Conservation (phyloP, 2,329 filamentous ascomycete genomes). For the Aspergillus clavatus region DNA sequence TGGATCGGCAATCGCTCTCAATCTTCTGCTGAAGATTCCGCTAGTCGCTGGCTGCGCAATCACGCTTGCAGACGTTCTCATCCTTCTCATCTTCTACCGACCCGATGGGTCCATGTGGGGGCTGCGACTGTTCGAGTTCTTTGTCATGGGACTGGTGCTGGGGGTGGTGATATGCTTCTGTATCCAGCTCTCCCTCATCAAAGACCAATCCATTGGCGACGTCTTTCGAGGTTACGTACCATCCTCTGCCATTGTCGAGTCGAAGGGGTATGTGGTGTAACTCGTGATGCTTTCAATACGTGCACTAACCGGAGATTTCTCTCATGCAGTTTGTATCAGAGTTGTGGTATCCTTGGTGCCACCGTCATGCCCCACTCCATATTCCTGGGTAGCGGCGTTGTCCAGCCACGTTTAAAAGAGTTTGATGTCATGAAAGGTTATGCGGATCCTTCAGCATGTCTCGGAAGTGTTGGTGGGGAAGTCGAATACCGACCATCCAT, state of each 20-base stretch:
- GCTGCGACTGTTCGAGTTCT: constrained; percentile 50
- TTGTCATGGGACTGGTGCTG: constrained; percentile 51
- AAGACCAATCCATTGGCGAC: constrained; percentile 45
- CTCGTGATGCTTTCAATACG: neutral
- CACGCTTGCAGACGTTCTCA: constrained; percentile 52
- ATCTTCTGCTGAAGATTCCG: constrained; percentile 51
- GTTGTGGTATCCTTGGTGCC: constrained; percentile 49
- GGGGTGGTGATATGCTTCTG: constrained; percentile 55
- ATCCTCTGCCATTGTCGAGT: constrained; percentile 48
- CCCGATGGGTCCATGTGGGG: constrained; percentile 50
- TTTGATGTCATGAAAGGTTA: constrained; percentile 43
- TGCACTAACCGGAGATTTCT: constrained; percentile 8
- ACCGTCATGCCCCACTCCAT: constrained; percentile 59
- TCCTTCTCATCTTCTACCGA: constrained; percentile 53
- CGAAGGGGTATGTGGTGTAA: constrained; percentile 41
- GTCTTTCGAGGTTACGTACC: constrained; percentile 54
- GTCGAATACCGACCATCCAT: constrained; percentile 66
- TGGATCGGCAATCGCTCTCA: constrained; percentile 54
- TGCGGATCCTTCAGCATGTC: constrained; percentile 24
- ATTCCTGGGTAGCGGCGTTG: constrained; percentile 53
- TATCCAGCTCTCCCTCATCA: constrained; percentile 52
- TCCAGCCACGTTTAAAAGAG: constrained; percentile 50
- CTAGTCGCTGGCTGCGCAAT: constrained; percentile 55
- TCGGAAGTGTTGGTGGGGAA: constrained; percentile 43
- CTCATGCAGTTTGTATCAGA: constrained; percentile 47